Evolutionary conservation across 345 rosid genomes (phyloP), one percentile per base, ranked within the genome.

Genomic region (Pugionium cornutum): DNA sequence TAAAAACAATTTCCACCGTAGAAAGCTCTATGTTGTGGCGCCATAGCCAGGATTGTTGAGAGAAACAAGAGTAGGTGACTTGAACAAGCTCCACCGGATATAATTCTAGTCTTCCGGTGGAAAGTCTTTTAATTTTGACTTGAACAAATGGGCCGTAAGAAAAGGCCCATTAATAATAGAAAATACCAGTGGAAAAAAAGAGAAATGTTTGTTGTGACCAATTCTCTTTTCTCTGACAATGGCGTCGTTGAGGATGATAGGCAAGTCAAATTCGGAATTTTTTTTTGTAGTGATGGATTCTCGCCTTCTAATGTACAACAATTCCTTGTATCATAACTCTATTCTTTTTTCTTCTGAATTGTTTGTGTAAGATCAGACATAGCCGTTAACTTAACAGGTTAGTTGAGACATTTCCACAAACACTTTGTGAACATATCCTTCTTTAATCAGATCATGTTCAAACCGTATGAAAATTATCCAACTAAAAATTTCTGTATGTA

Each of bases 331-430:
- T 7, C 68, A 75, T 42, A 72, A 39, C 6, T 46, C 6, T 33
- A 2, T 7, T 52, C 0, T 44, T 3, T 10, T 62, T 40, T 66
- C 50, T 50, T 53, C 7, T 34, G 18, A 30, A 49, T 32, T 59
- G 59, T 64, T 53, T 67, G 39, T 57, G 58, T 4, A 34, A 60
- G 67, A 76, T 55, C 96, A 89, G 99, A 94, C 76, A 80, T 94
- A 5, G 97, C 99, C 1, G 99, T 85, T 34, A 90, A 94, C 85
- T 86, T 90, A 70, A 86, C 99, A 77, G 98, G 98, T 88, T 64
- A 68, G 84, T 66, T 87, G 80, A 71, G 83, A 61, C 87, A 83
- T 91, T 87, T 86, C 78, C 10, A 54, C 90, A 56, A 84, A 83
- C 85, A 76, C 62, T 0, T 69, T 5, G 27, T 74, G 64, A 32